Evolutionary conservation across 2,329 filamentous ascomycete genomes (phyloP).

Genomic region (Aspergillus fructus): DNA sequence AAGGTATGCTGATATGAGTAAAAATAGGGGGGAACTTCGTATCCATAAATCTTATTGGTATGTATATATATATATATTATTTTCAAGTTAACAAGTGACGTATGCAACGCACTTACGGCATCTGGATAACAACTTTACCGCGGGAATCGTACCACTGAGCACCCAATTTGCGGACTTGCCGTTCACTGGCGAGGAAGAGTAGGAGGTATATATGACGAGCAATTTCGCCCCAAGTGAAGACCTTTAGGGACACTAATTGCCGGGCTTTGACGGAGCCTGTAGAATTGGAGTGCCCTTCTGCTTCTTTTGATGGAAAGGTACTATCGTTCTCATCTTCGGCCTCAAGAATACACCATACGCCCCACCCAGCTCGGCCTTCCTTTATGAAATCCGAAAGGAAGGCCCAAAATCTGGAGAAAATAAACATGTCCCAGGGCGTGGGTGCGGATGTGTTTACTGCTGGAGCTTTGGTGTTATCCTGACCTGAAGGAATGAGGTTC

Average conservation of each 20-base stretch:
- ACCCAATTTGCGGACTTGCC: constrained; percentile 58
- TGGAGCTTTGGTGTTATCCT: background rate
- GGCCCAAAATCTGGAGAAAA: constrained; percentile 44
- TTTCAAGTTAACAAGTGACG: background rate
- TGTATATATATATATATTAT: background rate
- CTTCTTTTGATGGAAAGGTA: background rate
- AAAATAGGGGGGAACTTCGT: background rate
- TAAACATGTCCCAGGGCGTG: constrained; percentile 30
- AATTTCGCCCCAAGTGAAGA: constrained; percentile 78
- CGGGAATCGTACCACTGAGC: constrained; percentile 67
- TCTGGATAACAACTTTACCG: constrained; percentile 56
- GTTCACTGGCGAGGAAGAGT: constrained; percentile 69
- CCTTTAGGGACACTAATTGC: constrained; percentile 49
- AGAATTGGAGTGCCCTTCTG: background rate
- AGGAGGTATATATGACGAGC: constrained; percentile 72
- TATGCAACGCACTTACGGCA: constrained; percentile 32
- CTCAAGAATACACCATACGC: constrained; percentile 43
- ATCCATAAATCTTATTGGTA: background rate
- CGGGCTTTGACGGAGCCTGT: background rate
- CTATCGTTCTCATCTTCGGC: constrained; percentile 21
- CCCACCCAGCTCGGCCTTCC: constrained; percentile 46
- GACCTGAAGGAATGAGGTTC: constrained; percentile 46
- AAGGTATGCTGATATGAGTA: background rate
- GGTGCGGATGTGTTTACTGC: background rate
- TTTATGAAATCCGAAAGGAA: constrained; percentile 40